Evolutionary conservation across 495 filamentous ascomycete genomes (phyloP).

Genomic region (Lasiosphaeria hispida): DNA sequence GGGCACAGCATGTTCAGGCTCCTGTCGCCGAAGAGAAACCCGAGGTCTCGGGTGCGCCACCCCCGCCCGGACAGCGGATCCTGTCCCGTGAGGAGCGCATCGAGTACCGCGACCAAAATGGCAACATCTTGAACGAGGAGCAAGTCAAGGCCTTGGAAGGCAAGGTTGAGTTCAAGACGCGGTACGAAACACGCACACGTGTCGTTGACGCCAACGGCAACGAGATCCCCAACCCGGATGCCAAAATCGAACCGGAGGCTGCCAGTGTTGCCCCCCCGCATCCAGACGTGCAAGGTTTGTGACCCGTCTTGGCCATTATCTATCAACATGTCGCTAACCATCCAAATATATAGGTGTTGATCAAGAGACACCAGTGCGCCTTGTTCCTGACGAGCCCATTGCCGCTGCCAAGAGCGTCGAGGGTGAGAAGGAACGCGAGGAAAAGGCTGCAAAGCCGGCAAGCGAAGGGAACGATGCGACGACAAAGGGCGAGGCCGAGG

Average conservation of each 20-base stretch:
- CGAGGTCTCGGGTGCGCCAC: conserved; percentile 44
- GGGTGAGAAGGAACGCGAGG: conserved; percentile 57
- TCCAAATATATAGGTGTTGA: conserved; percentile 21
- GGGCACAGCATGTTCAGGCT: conserved; percentile 17
- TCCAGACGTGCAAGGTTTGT: conserved; percentile 69
- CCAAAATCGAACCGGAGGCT: conserved; percentile 20
- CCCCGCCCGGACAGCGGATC: conserved; percentile 50
- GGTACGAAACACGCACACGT: conserved; percentile 86
- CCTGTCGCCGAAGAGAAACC: conserved; percentile 24
- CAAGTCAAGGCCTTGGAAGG: conserved; percentile 82
- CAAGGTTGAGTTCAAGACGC: conserved; percentile 91
- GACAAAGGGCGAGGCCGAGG: conserved; percentile 15
- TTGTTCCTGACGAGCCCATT: conserved; percentile 41
- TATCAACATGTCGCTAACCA: not conserved
- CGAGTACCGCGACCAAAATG: conserved; percentile 93
- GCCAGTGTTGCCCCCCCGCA: conserved; percentile 69
- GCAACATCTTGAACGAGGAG: conserved; percentile 79
- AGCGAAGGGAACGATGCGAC: conserved; percentile 73
- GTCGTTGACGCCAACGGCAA: conserved; percentile 76
- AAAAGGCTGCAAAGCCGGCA: conserved; percentile 64
- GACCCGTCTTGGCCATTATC: not conserved
- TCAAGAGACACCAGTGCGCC: conserved; percentile 27
- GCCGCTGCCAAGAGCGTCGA: conserved; percentile 59
- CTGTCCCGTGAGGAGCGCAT: conserved; percentile 74
- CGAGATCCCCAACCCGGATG: conserved; percentile 53